phyloP scores from a whole-genome alignment of 441 rosid species.

The Theobroma grandiflorum region DNA sequence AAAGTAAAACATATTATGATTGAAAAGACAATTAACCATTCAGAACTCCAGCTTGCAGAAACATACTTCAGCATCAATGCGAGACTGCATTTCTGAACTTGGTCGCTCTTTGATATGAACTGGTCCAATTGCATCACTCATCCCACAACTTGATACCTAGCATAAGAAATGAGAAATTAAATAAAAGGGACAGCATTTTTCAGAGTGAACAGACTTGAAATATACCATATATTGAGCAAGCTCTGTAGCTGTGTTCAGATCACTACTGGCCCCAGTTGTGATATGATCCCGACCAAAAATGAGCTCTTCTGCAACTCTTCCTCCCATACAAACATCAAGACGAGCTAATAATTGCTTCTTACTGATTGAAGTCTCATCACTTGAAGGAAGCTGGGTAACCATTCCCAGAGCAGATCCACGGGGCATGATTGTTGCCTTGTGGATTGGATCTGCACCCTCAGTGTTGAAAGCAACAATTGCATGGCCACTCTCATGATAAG shows the following conservation, averaged over 20 bases:
- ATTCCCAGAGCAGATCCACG: slow-evolving; percentile 99
- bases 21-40: neutral
- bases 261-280: slow-evolving; percentile 98
- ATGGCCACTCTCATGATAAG: slow-evolving; percentile 99
- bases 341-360: slow-evolving; percentile 95
- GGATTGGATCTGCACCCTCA: slow-evolving; percentile 93
- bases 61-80: slow-evolving; percentile 89
- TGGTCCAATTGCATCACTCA: slow-evolving; percentile 95
- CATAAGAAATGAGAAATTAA: slow-evolving; percentile 24
- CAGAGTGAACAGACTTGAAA: neutral
- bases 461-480: slow-evolving; percentile 95
- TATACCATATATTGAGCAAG: slow-evolving; percentile 97
- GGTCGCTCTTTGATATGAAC: slow-evolving; percentile 94
- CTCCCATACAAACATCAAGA: slow-evolving; percentile 99
- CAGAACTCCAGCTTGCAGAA: slow-evolving; percentile 16
- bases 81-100: slow-evolving; percentile 97
- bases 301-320: slow-evolving; percentile 99
- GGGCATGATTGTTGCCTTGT: slow-evolving; percentile 98
- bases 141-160: slow-evolving; percentile 94
- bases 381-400: slow-evolving; percentile 98
- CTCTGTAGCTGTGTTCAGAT: slow-evolving; percentile 91
- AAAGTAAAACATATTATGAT: slow-evolving; percentile 31
- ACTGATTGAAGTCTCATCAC: slow-evolving; percentile 94
- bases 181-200: neutral
- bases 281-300: slow-evolving; percentile 88